phyloP scores from a whole-genome alignment of 305 asterid species.

The Stenogyne calaminthoides region DNA sequence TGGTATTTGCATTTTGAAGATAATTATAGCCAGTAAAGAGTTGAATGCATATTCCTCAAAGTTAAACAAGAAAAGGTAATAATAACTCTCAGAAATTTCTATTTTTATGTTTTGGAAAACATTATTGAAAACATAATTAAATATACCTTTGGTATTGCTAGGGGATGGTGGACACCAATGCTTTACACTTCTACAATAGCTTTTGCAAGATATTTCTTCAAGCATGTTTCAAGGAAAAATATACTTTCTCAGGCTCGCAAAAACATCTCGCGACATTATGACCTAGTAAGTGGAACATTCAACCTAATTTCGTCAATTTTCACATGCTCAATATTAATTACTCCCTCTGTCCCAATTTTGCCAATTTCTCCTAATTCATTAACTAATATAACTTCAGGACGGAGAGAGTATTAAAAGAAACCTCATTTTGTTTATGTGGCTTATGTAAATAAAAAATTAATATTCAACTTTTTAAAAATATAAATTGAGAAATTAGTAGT shows the following conservation, averaged over 20 bases:
- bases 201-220: conserved; percentile 51
- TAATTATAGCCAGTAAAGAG: conserved; percentile 63
- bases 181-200: conserved; percentile 48
- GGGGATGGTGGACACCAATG: conserved; percentile 60
- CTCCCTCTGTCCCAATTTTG: no score
- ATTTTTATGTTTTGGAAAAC: neutral
- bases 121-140: neutral
- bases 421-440: neutral
- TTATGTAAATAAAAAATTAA: neutral
- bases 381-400: no score
- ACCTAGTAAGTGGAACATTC: conserved; percentile 38
- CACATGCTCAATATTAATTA: no score
- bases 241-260: conserved; percentile 55
- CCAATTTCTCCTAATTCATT: no score
- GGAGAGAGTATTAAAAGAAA: no score
- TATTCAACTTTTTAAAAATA: no score
- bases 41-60: conserved; percentile 37
- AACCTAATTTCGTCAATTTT: no score
- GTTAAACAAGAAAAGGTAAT: conserved; percentile 51
- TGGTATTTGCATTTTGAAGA: conserved; percentile 38
- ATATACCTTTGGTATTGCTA: conserved; percentile 17
- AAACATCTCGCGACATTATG: conserved; percentile 56
- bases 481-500: no score
- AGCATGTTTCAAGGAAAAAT: conserved; percentile 49
- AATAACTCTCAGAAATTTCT: neutral